phyloP scores from a whole-genome alignment of 176 grass and related monocot species.

The Avena eriantha region DNA sequence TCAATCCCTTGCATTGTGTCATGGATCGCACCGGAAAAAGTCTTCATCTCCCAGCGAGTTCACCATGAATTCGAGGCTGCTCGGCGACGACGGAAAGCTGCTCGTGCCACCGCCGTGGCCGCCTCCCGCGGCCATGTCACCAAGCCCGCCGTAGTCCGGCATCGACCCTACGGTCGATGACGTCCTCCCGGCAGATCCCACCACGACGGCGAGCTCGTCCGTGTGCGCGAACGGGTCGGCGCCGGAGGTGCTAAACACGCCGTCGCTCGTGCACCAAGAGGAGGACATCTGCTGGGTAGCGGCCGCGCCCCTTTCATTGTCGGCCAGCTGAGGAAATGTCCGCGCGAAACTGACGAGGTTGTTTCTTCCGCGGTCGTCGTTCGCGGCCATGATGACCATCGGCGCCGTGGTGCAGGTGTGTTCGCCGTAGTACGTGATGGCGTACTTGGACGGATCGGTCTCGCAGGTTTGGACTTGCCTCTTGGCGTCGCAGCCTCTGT shows the following conservation, averaged over 20 bases:
- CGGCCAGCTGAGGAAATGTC: neutral
- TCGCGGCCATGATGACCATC: conserved; percentile 30
- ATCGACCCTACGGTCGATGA: conserved; percentile 16
- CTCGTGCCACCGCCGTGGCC: neutral
- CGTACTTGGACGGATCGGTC: conserved; percentile 45
- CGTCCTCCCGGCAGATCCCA: conserved; percentile 30
- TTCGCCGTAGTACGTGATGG: conserved; percentile 66
- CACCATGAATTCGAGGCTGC: conserved; percentile 28
- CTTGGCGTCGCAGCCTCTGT: conserved; percentile 65
- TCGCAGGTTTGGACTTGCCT: conserved; percentile 61
- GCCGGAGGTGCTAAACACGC: conserved; percentile 57
- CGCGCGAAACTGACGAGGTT: conserved; percentile 65
- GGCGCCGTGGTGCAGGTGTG: conserved; percentile 74
- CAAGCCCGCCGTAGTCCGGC: neutral
- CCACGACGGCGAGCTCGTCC: conserved; percentile 59
- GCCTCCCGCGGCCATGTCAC: neutral
- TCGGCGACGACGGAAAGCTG: conserved; percentile 33
- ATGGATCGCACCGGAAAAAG: conserved; percentile 18
- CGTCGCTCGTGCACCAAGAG: conserved; percentile 55
- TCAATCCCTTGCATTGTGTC: conserved; percentile 15
- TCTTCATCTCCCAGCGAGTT: conserved; percentile 26
- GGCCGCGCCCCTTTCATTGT: neutral
- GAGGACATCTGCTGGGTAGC: neutral
- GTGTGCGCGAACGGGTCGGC: conserved; percentile 42
- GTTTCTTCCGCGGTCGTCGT: neutral